A percentile compares a stretch with the other conserved stretches of the same genome.
phyloP scores from a whole-genome alignment of 192 early-diverging fungal genomes.

The Coemansia sp. region DNA sequence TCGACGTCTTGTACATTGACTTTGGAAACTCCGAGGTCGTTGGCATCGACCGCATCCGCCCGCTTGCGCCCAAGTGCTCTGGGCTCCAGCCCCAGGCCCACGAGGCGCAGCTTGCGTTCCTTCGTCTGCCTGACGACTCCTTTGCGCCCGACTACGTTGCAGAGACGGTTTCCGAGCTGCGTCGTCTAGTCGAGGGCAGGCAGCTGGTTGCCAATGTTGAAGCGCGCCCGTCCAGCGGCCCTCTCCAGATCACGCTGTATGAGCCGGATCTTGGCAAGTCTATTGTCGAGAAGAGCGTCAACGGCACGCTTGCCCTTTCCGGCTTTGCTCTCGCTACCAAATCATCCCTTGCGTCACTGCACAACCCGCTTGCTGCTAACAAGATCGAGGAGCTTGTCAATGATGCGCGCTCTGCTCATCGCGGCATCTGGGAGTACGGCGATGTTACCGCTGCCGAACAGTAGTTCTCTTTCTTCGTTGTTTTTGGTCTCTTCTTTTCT shows the following conservation, averaged over 20 bases:
- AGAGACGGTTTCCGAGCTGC: conserved; percentile 72
- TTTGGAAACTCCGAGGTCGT: conserved; percentile 93
- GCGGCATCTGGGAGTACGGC: conserved; percentile 52
- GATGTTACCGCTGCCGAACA: conserved; percentile 38
- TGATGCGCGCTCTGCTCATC: conserved; percentile 38
- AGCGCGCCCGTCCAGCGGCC: conserved; percentile 56
- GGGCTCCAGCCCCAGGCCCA: conserved; percentile 72
- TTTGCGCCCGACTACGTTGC: conserved; percentile 74
- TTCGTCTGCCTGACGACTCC: conserved; percentile 58
- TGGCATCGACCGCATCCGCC: conserved; percentile 66
- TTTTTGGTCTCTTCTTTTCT: neutral
- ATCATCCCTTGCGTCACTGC: conserved; percentile 26
- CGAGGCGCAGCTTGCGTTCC: conserved; percentile 83
- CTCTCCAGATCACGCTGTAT: conserved; percentile 67
- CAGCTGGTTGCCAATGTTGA: conserved; percentile 77
- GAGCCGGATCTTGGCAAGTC: conserved; percentile 62
- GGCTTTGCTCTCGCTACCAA: conserved; percentile 61
- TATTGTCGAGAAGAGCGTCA: conserved; percentile 65
- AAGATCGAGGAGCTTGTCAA: conserved; percentile 45
- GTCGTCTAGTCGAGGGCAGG: conserved; percentile 62
- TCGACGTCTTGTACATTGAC: conserved; percentile 86
- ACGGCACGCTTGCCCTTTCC: conserved; percentile 64
- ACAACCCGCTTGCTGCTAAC: conserved; percentile 25
- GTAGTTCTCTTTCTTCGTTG: neutral
- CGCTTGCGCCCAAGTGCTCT: conserved; percentile 74